A percentile compares a stretch with the other conserved stretches of the same genome.
phyloP scores from a whole-genome alignment of 2,329 filamentous ascomycete species.

The Tolypocladium inflatum region DNA sequence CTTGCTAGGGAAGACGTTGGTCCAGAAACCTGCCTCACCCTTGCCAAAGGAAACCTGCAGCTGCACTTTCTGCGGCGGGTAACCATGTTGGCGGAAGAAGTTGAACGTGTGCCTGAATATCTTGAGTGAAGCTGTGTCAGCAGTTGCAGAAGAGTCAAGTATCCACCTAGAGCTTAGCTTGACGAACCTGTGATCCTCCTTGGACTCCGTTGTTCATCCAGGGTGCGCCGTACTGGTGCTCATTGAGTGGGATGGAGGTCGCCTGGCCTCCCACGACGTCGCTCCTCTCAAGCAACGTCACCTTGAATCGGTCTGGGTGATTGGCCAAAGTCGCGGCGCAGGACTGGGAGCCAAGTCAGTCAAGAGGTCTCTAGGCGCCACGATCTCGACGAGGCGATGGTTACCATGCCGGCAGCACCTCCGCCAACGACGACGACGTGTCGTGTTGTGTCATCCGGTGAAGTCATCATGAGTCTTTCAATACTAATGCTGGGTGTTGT shows the following conservation, averaged over 20 bases:
- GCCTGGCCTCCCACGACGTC: conserved; percentile 52
- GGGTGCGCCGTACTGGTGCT: conserved; percentile 43
- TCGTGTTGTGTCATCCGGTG: conserved; percentile 19
- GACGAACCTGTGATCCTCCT: conserved; percentile 35
- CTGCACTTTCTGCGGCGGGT: conserved; percentile 46
- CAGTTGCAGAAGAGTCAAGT: background rate
- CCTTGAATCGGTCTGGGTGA: conserved; percentile 54
- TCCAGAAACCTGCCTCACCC: conserved; percentile 50
- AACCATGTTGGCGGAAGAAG: conserved; percentile 49
- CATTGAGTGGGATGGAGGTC: conserved; percentile 48
- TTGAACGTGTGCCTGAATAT: conserved; percentile 61
- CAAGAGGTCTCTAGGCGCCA: background rate
- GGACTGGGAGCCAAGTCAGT: conserved; percentile 28
- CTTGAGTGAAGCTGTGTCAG: conserved; percentile 19
- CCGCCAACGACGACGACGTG: conserved; percentile 51
- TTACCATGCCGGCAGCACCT: conserved; percentile 52
- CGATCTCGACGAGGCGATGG: background rate
- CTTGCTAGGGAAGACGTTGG: conserved; percentile 53
- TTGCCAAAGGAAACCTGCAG: conserved; percentile 57
- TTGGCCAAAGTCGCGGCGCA: conserved; percentile 58
- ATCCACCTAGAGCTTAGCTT: too few relatives aligned
- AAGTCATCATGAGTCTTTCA: background rate
- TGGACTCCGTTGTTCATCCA: conserved; percentile 59
- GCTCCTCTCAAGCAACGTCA: conserved; percentile 52
- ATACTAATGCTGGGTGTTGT: background rate